Evolutionary conservation across 1,284 basidiomycete species (phyloP).

Genomic region (Sphagnurus paluster): DNA sequence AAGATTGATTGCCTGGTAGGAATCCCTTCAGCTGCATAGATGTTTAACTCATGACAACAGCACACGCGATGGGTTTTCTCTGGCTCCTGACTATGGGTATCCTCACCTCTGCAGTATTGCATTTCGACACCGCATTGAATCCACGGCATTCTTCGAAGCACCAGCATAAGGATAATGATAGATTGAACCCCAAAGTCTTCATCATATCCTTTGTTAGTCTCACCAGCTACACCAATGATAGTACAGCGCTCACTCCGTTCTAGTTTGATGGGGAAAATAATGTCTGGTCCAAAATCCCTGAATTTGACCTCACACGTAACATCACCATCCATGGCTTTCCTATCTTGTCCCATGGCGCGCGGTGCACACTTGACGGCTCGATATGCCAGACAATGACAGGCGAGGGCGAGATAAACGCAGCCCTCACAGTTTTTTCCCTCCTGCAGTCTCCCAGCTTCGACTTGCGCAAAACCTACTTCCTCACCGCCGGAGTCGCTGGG

Average conservation of each 20-base stretch:
- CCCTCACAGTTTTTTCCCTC: not conserved
- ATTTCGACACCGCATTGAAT: too few species aligned
- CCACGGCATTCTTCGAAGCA: too few species aligned
- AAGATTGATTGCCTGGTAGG: too few species aligned
- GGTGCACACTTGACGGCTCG: not conserved
- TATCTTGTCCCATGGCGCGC: not conserved
- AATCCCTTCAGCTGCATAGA: too few species aligned
- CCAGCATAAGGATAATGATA: too few species aligned
- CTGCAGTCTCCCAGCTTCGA: not conserved
- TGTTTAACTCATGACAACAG: too few species aligned
- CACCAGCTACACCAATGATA: too few species aligned
- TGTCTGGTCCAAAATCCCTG: not conserved
- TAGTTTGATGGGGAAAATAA: not conserved
- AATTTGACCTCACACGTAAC: not conserved
- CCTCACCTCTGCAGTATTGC: too few species aligned
- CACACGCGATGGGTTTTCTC: too few species aligned
- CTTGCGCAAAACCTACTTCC: not conserved
- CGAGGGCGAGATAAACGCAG: not conserved
- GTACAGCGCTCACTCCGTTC: too few species aligned
- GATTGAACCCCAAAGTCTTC: constrained; percentile 5
- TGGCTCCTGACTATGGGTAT: too few species aligned
- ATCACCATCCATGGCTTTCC: not conserved
- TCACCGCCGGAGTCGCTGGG: not conserved
- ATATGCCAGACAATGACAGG: not conserved
- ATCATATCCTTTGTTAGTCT: constrained; percentile 4